These are phyloP conservation scores for Saussurea involucrata DNA, from an alignment of 129 eudicot genomes.

Conservation along the genomic window DNA sequence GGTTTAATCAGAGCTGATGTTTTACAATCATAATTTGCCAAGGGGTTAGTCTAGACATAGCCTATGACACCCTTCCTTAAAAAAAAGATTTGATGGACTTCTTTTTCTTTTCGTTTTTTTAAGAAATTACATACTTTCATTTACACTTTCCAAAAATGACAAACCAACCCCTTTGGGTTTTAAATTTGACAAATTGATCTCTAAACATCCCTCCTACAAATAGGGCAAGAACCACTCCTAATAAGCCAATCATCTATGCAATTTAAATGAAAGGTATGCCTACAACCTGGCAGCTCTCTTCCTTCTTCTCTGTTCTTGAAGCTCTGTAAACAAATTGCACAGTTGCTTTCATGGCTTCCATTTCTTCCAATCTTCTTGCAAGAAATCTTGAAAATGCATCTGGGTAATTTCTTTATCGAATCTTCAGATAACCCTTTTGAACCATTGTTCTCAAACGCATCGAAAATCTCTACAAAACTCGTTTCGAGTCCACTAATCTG, in stretches of 20 bases:
- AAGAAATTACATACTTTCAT: not conserved
- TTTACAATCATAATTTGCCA: too few relatives aligned
- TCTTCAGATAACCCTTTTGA: slow-evolving; percentile 50
- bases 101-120: too few relatives aligned
- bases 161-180: slow-evolving; percentile 7
- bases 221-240: slow-evolving; percentile 65
- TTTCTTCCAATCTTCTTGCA: not conserved
- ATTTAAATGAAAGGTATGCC: slow-evolving; percentile 52
- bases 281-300: slow-evolving; percentile 48
- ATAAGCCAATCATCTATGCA: slow-evolving; percentile 77
- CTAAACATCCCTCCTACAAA: slow-evolving; percentile 55
- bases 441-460: slow-evolving; percentile 41
- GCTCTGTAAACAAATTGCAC: slow-evolving; percentile 54
- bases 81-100: too few relatives aligned
- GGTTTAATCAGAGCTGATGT: too few relatives aligned
- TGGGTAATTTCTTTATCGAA: slow-evolving; percentile 46
- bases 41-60: too few relatives aligned
- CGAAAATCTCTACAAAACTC: slow-evolving; percentile 44
- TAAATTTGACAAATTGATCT: not conserved
- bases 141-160: slow-evolving; percentile 2
- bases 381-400: slow-evolving; percentile 18
- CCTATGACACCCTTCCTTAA: too few relatives aligned
- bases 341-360: slow-evolving; percentile 23
- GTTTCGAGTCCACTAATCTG: slow-evolving; percentile 60
- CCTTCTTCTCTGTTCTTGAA: slow-evolving; percentile 50